phyloP scores from a whole-genome alignment of 2,329 filamentous ascomycete genomes.

The Diatrype stigma region DNA sequence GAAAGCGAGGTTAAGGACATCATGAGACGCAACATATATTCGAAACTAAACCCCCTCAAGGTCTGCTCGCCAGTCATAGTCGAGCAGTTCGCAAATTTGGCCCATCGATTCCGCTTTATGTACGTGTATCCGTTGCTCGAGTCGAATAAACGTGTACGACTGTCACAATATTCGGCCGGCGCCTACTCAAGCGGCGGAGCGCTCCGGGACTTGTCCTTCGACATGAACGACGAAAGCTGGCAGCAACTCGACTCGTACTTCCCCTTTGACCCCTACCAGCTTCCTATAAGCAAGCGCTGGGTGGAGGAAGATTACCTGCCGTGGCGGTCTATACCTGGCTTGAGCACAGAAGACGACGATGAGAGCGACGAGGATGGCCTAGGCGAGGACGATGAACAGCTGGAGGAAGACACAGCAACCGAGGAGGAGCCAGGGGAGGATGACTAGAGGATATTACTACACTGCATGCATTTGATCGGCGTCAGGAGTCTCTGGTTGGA shows the following conservation, averaged over 20 bases:
- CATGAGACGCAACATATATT: constrained; percentile 75
- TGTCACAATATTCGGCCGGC: constrained; percentile 64
- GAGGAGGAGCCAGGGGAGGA: constrained; percentile 42
- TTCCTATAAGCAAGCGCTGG: constrained; percentile 85
- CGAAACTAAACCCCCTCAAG: constrained; percentile 88
- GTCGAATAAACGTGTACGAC: constrained; percentile 82
- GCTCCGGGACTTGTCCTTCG: constrained; percentile 48
- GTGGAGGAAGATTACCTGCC: constrained; percentile 77
- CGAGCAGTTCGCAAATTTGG: constrained; percentile 82
- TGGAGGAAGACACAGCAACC: constrained; percentile 49
- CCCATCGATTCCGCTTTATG: constrained; percentile 79
- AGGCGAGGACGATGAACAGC: constrained; percentile 37
- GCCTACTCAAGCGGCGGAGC: constrained; percentile 53
- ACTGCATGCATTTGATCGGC: constrained; percentile 15
- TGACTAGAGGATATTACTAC: constrained; percentile 25
- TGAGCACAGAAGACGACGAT: constrained; percentile 54
- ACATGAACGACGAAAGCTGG: constrained; percentile 65
- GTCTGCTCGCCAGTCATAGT: constrained; percentile 91
- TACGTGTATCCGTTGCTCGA: constrained; percentile 88
- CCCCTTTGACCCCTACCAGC: constrained; percentile 92
- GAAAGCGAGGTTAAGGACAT: constrained; percentile 68
- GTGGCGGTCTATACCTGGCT: constrained; percentile 71
- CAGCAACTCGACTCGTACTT: constrained; percentile 93
- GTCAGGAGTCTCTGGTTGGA: constrained; percentile 7
- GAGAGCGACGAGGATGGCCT: constrained; percentile 51